These are phyloP conservation scores for Aspergillus ochraceus DNA, from an alignment of 2,329 filamentous ascomycete species.

Conservation along the genomic window DNA sequence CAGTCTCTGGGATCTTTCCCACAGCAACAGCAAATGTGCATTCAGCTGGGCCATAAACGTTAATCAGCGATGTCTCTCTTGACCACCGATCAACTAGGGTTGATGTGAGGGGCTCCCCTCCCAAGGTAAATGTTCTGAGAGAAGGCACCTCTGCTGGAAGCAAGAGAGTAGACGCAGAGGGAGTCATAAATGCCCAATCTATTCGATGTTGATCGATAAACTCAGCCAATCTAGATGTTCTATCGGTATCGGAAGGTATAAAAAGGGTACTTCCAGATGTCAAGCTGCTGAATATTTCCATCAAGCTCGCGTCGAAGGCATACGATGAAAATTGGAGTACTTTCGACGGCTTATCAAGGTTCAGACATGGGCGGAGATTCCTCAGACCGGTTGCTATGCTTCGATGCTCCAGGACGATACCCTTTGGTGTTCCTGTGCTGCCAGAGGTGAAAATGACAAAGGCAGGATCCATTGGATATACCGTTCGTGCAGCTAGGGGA, in stretches of 20 bases:
- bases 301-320: not conserved
- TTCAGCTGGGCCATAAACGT: not conserved
- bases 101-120: not conserved
- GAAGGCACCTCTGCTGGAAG: not conserved
- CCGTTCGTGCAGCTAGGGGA: not conserved
- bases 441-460: not conserved
- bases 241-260: not conserved
- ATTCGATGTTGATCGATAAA: not conserved
- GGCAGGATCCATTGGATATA: not conserved
- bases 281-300: not conserved
- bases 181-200: not conserved
- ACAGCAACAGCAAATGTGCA: not conserved
- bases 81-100: not conserved
- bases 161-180: not conserved
- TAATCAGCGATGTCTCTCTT: not conserved
- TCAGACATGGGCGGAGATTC: not conserved
- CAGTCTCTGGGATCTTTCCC: not conserved
- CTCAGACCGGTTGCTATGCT: not conserved
- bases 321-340: not conserved
- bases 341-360: not conserved
- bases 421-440: not conserved
- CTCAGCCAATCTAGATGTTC: not conserved
- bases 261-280: not conserved
- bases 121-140: not conserved
- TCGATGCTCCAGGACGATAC: not conserved